A percentile compares a stretch with the other conserved stretches of the same genome.
Conservation (phyloP, 2,329 filamentous ascomycete species). For the Pseudogymnoascus sp. region DNA sequence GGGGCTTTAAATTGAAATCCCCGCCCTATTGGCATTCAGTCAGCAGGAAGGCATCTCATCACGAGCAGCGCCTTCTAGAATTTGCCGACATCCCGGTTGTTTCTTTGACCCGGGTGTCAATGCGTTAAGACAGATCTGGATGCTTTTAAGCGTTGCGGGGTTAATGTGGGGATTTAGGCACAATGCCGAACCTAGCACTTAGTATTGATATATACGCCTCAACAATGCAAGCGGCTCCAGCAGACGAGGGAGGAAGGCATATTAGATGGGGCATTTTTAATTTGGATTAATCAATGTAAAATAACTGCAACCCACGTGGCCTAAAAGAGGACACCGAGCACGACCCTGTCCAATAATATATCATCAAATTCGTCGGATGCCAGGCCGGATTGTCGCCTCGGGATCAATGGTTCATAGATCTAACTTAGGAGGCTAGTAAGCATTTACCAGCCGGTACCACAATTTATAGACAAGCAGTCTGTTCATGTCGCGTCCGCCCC, state of each 20-base stretch:
- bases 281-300: constrained; percentile 5
- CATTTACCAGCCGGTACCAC: not conserved
- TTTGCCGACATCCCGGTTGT: constrained; percentile 6
- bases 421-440: not conserved
- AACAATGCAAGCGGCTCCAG: not conserved
- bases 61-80: not conserved
- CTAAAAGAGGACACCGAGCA: not conserved
- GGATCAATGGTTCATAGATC: not conserved
- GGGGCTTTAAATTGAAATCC: not conserved
- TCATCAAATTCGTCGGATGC: not conserved
- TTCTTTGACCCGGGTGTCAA: not conserved
- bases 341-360: not conserved
- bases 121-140: not conserved
- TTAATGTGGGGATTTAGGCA: constrained; percentile 6
- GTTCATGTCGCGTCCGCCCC: not conserved
- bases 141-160: constrained; percentile 8
- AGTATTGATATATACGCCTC: not conserved
- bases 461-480: not conserved
- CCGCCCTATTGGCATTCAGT: not conserved
- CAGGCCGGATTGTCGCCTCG: not conserved
- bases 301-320: constrained; percentile 4
- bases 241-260: not conserved
- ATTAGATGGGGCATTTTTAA: not conserved
- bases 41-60: not conserved
- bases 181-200: not conserved